Conservation (phyloP, 257 asterid species). For the Salvia miltiorrhiza region DNA sequence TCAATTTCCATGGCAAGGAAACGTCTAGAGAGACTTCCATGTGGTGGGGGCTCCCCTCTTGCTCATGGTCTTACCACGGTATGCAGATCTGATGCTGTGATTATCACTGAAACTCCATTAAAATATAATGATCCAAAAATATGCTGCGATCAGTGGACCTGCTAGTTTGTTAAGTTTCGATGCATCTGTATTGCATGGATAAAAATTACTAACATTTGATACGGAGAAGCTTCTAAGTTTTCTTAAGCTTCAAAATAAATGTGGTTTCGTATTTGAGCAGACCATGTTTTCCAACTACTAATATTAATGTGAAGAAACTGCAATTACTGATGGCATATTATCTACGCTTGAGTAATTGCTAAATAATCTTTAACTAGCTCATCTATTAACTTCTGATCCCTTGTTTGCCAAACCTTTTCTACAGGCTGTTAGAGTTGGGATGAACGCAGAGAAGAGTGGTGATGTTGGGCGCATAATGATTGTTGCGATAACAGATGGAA, state of each 20-base stretch:
- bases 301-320: neutral
- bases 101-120: neutral
- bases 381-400: neutral
- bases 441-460: conserved; percentile 97
- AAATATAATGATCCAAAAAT: neutral
- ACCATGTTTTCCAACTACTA: neutral
- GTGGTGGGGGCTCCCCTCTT: conserved; percentile 99
- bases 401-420: neutral
- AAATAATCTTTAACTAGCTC: neutral
- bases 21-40: conserved; percentile 97
- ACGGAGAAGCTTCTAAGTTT: neutral
- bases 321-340: neutral
- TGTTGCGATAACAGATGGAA: conserved; percentile 92
- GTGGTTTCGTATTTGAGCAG: neutral
- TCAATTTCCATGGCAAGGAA: conserved; percentile 97
- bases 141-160: neutral
- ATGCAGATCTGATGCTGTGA: conserved; percentile 16
- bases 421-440: conserved; percentile 96
- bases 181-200: neutral
- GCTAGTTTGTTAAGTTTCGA: neutral
- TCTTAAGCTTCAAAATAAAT: neutral
- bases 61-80: conserved; percentile 99
- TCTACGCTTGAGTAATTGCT: neutral
- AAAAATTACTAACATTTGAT: neutral
- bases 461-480: conserved; percentile 98